phyloP scores from a whole-genome alignment of 139 green algal species.

The Micractinium conductrix region DNA sequence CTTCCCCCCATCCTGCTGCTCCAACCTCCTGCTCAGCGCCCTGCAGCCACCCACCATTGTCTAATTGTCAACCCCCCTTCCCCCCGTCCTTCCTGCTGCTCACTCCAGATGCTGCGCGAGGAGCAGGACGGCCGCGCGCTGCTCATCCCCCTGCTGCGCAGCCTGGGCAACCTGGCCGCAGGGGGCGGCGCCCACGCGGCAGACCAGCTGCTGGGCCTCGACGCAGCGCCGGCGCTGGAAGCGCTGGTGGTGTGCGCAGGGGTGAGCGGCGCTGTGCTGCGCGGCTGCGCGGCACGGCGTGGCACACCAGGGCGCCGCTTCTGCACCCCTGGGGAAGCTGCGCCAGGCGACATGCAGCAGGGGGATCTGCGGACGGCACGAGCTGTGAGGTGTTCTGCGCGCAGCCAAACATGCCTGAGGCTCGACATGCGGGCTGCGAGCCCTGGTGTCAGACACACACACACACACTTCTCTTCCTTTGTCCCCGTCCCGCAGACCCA shows the following conservation, averaged over 20 bases:
- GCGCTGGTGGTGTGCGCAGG: conserved; percentile 33
- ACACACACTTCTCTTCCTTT: background rate
- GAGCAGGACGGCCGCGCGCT: conserved; percentile 9
- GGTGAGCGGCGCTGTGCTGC: background rate
- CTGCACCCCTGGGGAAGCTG: no score
- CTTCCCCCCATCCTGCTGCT: background rate
- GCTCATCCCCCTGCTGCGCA: conserved; percentile 55
- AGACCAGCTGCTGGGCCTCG: conserved; percentile 33
- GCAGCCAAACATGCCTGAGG: no score
- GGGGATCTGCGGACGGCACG: no score
- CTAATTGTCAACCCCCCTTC: background rate
- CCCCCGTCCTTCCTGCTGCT: background rate
- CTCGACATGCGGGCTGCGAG: background rate
- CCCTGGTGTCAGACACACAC: background rate
- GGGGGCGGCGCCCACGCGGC: conserved; percentile 12
- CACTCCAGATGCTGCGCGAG: conserved; percentile 16
- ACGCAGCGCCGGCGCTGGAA: conserved; percentile 9
- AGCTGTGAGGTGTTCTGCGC: background rate
- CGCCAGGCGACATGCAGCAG: no score
- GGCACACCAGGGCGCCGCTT: no score
- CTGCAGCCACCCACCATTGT: no score
- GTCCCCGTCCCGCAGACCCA: conserved; percentile 7
- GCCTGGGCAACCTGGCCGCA: conserved; percentile 54
- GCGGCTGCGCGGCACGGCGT: background rate
- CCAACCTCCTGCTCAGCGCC: background rate